phyloP scores from a whole-genome alignment of 768 basidiomycete genomes.

The Kwoniella shandongensis region DNA sequence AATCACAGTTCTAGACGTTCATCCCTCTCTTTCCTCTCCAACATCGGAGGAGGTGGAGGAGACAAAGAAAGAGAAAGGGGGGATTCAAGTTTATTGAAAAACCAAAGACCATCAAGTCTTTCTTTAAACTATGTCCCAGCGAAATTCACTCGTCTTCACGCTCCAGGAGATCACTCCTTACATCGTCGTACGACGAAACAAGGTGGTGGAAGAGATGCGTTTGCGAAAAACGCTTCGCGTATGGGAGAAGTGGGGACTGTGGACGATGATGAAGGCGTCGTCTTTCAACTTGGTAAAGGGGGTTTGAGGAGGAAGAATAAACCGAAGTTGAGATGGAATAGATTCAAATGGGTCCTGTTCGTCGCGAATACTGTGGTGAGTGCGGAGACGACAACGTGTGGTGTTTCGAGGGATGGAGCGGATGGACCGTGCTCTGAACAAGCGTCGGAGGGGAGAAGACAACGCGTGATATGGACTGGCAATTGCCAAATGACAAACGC shows the following conservation, averaged over 20 bases:
- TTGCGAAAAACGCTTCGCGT: conserved; percentile 59
- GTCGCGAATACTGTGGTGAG: conserved; percentile 63
- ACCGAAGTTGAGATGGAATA: conserved; percentile 68
- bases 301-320: conserved; percentile 55
- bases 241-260: conserved; percentile 62
- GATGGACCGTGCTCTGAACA: too few relatives aligned
- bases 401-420: too few relatives aligned
- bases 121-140: conserved; percentile 72
- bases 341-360: conserved; percentile 80
- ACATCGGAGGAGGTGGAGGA: background rate
- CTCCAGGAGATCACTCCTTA: conserved; percentile 57
- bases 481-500: too few relatives aligned
- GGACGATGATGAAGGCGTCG: conserved; percentile 58
- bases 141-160: conserved; percentile 64
- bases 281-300: conserved; percentile 54
- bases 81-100: conserved; percentile 1
- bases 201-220: conserved; percentile 72
- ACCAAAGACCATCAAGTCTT: conserved; percentile 51
- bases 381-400: conserved; percentile 10
- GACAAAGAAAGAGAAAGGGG: background rate
- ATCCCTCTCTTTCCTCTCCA: conserved; percentile 5
- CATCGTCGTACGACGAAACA: conserved; percentile 54
- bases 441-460: too few relatives aligned
- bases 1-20: conserved; percentile 21
- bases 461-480: too few relatives aligned